Evolutionary conservation across 1,284 basidiomycete genomes (phyloP), one percentile per base, ranked within the genome.

Genomic region (Erythrobasidium hasegawianum): DNA sequence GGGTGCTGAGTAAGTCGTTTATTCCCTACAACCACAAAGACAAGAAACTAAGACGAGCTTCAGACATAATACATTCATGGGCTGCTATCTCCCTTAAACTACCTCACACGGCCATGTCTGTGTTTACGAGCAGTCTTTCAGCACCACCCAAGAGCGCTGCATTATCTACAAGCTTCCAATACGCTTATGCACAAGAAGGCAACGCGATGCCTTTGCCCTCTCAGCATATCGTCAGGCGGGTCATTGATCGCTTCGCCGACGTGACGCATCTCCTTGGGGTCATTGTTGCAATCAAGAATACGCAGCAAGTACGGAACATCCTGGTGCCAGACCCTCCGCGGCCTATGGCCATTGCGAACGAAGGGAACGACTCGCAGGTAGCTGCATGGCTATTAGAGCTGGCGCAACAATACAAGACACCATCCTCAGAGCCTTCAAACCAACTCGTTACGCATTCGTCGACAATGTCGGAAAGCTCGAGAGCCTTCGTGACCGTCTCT

Each of bases 331-430:
- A 65, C 55, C 55, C 56, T 22, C 62, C 62, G 8, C 40, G 62
- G 11, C 62, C 62, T 1, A 38, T 65, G 18, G 62, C 62, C 2
- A 47, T 65, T 16, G 47, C 55, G 9, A 55, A 58, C 22, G 61
- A 64, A 18, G 22, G 22, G 7, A 56, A 65, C 16, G 62, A 65
- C 22, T 43, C 62, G 16, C 55, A 58, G 13, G 56, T 65, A 26
- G 62, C 62, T 10, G 47, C 55, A 10, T 65, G 62, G 62, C 47
- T 65, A 5, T 40, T 65, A 5, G 62, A 65, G 20, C 62, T 65
- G 10, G 62, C 62, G 20, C 47, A 65, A 20, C 50, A 52, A 22
- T 65, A 57, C 33, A 18, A 58, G 2, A 33, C 18, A 7, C 47
- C 62, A 0, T 41, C 39, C n/a, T 7, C 24, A n/a, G 20, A 11